phyloP scores from a whole-genome alignment of 2,329 filamentous ascomycete species.

The Apiospora koreana region DNA sequence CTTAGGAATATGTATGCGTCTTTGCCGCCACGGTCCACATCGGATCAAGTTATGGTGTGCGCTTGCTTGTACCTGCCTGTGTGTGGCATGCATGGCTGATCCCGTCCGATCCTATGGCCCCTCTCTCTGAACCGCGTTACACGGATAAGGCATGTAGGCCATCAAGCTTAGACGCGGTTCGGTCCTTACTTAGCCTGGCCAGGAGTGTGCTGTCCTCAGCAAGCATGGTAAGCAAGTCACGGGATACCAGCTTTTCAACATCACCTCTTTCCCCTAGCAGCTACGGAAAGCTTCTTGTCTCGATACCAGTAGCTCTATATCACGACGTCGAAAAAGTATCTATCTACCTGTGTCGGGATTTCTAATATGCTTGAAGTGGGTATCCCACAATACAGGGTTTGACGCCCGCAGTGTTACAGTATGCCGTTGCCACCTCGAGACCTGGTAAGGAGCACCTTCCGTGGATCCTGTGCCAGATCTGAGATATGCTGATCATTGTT shows the following conservation, averaged over 20 bases:
- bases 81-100: neutral
- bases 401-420: neutral
- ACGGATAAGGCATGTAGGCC: constrained; percentile 26
- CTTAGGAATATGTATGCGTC: neutral
- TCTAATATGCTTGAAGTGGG: neutral
- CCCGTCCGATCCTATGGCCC: constrained; percentile 19
- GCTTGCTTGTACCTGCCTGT: neutral
- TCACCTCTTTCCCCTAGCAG: neutral
- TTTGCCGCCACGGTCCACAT: constrained; percentile 6
- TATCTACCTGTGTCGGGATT: neutral
- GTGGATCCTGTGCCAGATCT: constrained; percentile 24
- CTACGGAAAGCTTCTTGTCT: neutral
- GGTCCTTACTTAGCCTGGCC: constrained; percentile 24
- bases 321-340: neutral
- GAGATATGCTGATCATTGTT: constrained; percentile 20
- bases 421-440: neutral
- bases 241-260: constrained; percentile 20
- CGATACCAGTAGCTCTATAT: neutral
- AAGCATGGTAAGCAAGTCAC: constrained; percentile 30
- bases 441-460: neutral
- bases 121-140: constrained; percentile 23
- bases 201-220: constrained; percentile 19
- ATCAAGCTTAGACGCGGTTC: constrained; percentile 33
- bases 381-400: neutral
- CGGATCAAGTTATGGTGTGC: neutral